These are phyloP conservation scores for Xylariales sp. DNA, from an alignment of 2,329 filamentous ascomycete genomes.

Conservation along the genomic window DNA sequence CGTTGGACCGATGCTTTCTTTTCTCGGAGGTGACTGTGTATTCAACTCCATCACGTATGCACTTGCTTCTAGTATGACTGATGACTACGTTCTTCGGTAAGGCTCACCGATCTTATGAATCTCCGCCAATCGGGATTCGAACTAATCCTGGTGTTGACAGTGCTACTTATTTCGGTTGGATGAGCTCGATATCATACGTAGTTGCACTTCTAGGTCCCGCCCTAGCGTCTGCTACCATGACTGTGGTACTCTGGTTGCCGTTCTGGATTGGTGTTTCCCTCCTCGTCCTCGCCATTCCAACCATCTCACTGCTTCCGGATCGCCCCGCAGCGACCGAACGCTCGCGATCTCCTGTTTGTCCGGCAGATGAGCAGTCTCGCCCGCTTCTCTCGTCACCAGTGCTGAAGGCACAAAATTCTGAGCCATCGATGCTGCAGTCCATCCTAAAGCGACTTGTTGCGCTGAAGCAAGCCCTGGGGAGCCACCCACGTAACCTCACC, in stretches of 20 bases:
- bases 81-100: constrained; percentile 34
- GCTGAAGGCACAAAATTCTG: constrained; percentile 28
- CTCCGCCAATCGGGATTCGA: no score
- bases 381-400: constrained; percentile 34
- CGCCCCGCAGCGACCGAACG: constrained; percentile 2
- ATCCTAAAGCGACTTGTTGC: constrained; percentile 21
- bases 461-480: constrained; percentile 27
- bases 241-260: constrained; percentile 35
- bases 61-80: constrained; percentile 37
- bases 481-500: constrained; percentile 35
- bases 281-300: constrained; percentile 26
- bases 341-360: background rate
- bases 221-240: constrained; percentile 42
- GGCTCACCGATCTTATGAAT: no score
- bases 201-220: constrained; percentile 42
- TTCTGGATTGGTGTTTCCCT: constrained; percentile 35
- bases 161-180: constrained; percentile 46
- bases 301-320: constrained; percentile 24
- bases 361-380: constrained; percentile 27
- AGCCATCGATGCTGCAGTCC: constrained; percentile 13
- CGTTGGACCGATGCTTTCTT: constrained; percentile 34
- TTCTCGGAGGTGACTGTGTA: constrained; percentile 46
- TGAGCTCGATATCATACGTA: constrained; percentile 43
- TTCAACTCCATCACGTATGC: constrained; percentile 46
- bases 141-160: no score